Percentiles rank a stretch among this genome's conserved stretches.
These are phyloP conservation scores for Haplographium delicatum DNA, from an alignment of 495 filamentous ascomycete species.

Conservation along the genomic window DNA sequence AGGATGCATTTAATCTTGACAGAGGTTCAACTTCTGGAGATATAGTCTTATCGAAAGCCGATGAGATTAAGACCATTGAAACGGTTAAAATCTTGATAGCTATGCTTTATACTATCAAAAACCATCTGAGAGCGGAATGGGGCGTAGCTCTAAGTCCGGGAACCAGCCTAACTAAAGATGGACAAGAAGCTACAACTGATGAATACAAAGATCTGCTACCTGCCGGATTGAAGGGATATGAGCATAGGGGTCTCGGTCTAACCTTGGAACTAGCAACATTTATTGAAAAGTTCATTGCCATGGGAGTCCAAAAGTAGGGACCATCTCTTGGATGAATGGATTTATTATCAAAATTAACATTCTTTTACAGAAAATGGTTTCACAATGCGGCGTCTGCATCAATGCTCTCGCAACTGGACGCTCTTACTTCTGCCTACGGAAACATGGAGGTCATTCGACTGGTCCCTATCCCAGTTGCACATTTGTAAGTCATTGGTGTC, in stretches of 20 bases:
- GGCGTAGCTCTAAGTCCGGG: conserved; percentile 47
- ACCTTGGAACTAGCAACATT: conserved; percentile 63
- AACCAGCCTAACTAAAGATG: conserved; percentile 39
- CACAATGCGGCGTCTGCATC: conserved; percentile 55
- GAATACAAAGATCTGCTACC: conserved; percentile 61
- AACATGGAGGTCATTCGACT: conserved; percentile 69
- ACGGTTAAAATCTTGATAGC: conserved; percentile 54
- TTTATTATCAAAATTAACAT: background rate
- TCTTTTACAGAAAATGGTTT: conserved; percentile 41
- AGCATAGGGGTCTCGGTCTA: conserved; percentile 59
- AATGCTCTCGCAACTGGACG: conserved; percentile 59
- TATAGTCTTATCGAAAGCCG: conserved; percentile 4
- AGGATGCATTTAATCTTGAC: background rate
- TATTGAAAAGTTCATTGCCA: conserved; percentile 63
- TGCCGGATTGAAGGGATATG: conserved; percentile 51
- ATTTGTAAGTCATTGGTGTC: conserved; percentile 57
- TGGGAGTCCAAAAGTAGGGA: conserved; percentile 45
- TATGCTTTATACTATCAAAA: conserved; percentile 70
- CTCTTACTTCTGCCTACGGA: conserved; percentile 59
- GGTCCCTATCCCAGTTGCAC: conserved; percentile 70
- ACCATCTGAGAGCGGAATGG: conserved; percentile 71
- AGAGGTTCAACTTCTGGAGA: conserved; percentile 23
- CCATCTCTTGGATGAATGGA: too few relatives aligned
- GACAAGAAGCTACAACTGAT: conserved; percentile 43
- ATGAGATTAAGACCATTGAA: conserved; percentile 50